These are phyloP conservation scores for Russula griseocarnosa DNA, from an alignment of 768 basidiomycete genomes.

Conservation along the genomic window DNA sequence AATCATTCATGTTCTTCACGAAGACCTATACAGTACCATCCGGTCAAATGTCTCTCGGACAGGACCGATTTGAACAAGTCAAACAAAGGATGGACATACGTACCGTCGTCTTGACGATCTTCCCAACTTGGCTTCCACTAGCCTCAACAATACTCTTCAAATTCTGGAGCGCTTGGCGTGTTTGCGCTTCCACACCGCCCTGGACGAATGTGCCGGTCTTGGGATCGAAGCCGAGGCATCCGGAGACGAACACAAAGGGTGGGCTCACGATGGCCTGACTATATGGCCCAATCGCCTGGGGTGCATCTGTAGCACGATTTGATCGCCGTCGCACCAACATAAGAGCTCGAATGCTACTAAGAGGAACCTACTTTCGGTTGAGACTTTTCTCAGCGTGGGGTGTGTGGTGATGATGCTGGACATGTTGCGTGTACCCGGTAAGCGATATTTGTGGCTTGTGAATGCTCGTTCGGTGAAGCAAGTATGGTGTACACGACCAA, in stretches of 20 bases:
- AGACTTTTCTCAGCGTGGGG: slow-evolving; percentile 37
- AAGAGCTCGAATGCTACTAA: neutral
- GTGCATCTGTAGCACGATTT: slow-evolving; percentile 51
- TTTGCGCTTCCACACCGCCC: slow-evolving; percentile 75
- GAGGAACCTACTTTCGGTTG: slow-evolving; percentile 33
- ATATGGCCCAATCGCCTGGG: slow-evolving; percentile 82
- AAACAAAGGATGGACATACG: slow-evolving; percentile 32
- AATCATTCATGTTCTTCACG: slow-evolving; percentile 90
- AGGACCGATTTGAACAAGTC: neutral
- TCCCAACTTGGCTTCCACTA: slow-evolving; percentile 68
- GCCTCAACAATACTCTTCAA: slow-evolving; percentile 79
- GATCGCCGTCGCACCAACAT: neutral
- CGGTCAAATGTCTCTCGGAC: neutral
- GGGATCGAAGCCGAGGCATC: slow-evolving; percentile 82
- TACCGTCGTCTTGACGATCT: slow-evolving; percentile 91
- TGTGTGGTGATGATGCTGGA: slow-evolving; percentile 36
- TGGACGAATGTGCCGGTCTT: slow-evolving; percentile 62
- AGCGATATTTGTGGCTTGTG: neutral
- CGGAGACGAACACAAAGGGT: slow-evolving; percentile 84
- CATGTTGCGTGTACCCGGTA: slow-evolving; percentile 25
- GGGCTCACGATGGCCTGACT: slow-evolving; percentile 81
- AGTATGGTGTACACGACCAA: neutral
- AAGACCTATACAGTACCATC: slow-evolving; percentile 59
- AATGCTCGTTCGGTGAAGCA: neutral
- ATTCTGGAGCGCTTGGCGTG: slow-evolving; percentile 82